Percentiles rank a stretch among this genome's conserved stretches.
These are phyloP conservation scores for Silene noctiflora DNA, from an alignment of 179 eudicot genomes.

Conservation along the genomic window DNA sequence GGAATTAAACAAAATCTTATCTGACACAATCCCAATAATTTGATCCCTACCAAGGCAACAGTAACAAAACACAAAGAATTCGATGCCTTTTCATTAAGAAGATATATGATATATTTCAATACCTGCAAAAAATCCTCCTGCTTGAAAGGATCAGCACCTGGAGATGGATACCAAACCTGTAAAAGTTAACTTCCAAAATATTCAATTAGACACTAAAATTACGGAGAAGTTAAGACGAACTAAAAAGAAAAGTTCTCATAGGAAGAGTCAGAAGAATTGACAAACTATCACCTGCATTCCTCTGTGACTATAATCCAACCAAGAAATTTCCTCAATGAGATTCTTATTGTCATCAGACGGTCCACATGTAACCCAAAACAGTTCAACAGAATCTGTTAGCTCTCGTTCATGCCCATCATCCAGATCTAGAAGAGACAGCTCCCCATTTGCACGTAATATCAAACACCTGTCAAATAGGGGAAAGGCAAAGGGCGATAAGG, in stretches of 20 bases:
- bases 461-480: constrained; percentile 56
- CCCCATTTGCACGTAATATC: constrained; percentile 90
- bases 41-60: background rate
- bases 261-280: constrained; percentile 8
- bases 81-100: background rate
- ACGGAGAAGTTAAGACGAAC: background rate
- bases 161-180: constrained; percentile 99
- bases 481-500: constrained; percentile 11
- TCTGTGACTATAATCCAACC: constrained; percentile 97
- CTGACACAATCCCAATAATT: background rate
- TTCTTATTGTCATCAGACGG: constrained; percentile 76
- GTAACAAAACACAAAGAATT: background rate
- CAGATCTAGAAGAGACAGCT: constrained; percentile 86
- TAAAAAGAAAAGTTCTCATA: background rate
- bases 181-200: constrained; percentile 39
- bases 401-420: constrained; percentile 94
- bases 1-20: background rate
- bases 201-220: constrained; percentile 32
- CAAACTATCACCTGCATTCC: constrained; percentile 92
- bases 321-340: constrained; percentile 93
- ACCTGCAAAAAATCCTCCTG: constrained; percentile 99
- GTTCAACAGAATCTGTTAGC: constrained; percentile 91
- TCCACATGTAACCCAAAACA: constrained; percentile 98
- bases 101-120: constrained; percentile 19
- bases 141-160: constrained; percentile 81